Evolutionary conservation across 805 yeast species (phyloP), one percentile per base, ranked within the genome.

Genomic region (Candida sithepensis): DNA sequence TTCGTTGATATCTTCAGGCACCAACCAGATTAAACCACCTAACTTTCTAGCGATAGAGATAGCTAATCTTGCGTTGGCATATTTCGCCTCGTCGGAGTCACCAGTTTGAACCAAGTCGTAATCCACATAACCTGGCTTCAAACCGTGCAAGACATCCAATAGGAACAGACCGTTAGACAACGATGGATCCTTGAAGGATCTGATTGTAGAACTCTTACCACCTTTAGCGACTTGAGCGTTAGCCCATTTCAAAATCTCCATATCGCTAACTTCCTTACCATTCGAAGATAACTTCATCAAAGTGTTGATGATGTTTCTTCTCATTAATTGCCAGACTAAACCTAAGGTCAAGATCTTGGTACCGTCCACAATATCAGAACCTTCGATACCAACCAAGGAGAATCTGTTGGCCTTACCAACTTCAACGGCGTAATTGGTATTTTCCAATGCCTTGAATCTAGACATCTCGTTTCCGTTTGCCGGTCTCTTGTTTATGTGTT

Each of bases 1-100:
- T 72, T 92, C 98, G 60, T 84, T 87, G 61, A 94, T 94, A 72
- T 94, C 99, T 69, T 94, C 99, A n/a, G 99, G 99, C n/a, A 94
- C 97, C 58, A 94, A 78, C 97, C 97, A 94, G 62, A 94, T 94
- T 65, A 94, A 81, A 37, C 97, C 99, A 52, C 99, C 99, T 58
- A 94, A 73, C 70, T 94, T 94, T 78, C 99, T 86, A 32, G 99
- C 99, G 62, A 94, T 94, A 2, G 98, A 94, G 65, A 94, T 94
- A 19, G 99, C 99, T 66, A 94, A 79, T 73, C 88, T 86, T 19
- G 98, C 99, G 66, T 94, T 94, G 37, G 96, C 96, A 64, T 89
- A 89, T 63, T 77, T 80, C 55, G 92, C 96, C 51, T 89, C 96
- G 16, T 85, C 94, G 32, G 86, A 82, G 38, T 70, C 66, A 38